Conservation (phyloP, 2,329 filamentous ascomycete genomes). For the Colletotrichum lindemuthianum region DNA sequence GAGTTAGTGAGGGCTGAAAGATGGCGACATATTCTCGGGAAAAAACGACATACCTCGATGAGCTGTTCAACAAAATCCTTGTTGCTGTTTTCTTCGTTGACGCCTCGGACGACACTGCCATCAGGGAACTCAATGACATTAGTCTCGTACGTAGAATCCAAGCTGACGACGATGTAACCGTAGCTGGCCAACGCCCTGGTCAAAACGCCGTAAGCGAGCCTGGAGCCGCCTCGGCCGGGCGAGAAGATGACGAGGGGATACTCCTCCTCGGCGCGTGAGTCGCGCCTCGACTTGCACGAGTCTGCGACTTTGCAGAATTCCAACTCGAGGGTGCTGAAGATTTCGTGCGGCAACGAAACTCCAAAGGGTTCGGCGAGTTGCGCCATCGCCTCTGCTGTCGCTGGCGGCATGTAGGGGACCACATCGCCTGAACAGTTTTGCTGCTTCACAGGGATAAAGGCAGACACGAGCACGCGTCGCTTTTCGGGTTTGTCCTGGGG, state of each 20-base stretch:
- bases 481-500: constrained; percentile 31
- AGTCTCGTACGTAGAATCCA: constrained; percentile 61
- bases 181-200: constrained; percentile 56
- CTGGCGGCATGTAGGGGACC: constrained; percentile 35
- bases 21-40: neutral
- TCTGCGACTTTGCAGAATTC: constrained; percentile 33
- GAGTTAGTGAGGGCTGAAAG: too few species aligned
- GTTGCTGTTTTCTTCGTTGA: constrained; percentile 11
- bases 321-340: constrained; percentile 32
- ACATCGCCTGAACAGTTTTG: constrained; percentile 19
- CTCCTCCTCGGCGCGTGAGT: constrained; percentile 3
- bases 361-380: constrained; percentile 18
- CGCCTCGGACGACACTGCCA: constrained; percentile 44
- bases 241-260: constrained; percentile 51
- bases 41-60: constrained; percentile 8
- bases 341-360: constrained; percentile 17
- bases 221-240: constrained; percentile 53
- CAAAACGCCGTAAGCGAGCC: constrained; percentile 53
- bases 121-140: constrained; percentile 57
- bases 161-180: constrained; percentile 55
- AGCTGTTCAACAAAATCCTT: neutral
- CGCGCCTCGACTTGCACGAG: neutral
- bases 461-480: constrained; percentile 33
- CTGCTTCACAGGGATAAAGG: constrained; percentile 30
- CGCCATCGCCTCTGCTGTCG: constrained; percentile 19